A percentile compares a stretch with the other conserved stretches of the same genome.
These are phyloP conservation scores for Eutypella sp. DNA, from an alignment of 2,329 filamentous ascomycete species.

Conservation along the genomic window DNA sequence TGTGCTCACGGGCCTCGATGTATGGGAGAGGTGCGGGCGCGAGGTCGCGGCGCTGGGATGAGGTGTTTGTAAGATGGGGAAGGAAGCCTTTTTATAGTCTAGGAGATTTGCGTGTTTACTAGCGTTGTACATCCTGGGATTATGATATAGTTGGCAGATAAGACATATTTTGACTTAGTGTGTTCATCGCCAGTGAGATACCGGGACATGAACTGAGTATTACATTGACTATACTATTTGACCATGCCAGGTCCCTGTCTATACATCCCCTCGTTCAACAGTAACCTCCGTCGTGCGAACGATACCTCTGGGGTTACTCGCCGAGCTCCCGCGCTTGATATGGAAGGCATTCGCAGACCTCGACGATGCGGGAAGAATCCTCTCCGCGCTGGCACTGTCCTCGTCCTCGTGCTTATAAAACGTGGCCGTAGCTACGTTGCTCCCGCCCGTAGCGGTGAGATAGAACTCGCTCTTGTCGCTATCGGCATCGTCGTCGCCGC, in stretches of 20 bases:
- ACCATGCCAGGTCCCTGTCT: not conserved
- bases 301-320: not conserved
- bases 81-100: not conserved
- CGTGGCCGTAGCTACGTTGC: not conserved
- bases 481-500: not conserved
- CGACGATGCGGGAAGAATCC: not conserved
- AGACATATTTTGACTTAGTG: no score
- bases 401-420: not conserved
- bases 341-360: not conserved
- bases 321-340: not conserved
- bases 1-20: slow-evolving; percentile 52
- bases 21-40: slow-evolving; percentile 51
- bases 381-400: not conserved
- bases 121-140: not conserved
- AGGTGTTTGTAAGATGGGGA: not conserved
- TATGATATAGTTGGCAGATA: not conserved
- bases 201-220: no score
- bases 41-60: slow-evolving; percentile 14
- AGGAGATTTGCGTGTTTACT: not conserved
- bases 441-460: not conserved
- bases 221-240: not conserved
- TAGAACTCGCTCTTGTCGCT: not conserved
- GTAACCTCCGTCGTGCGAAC: not conserved
- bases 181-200: no score
- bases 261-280: not conserved